Base-by-base conservation (phyloP, 805 yeast species). In the Kodamaea fukazawae region DNA sequence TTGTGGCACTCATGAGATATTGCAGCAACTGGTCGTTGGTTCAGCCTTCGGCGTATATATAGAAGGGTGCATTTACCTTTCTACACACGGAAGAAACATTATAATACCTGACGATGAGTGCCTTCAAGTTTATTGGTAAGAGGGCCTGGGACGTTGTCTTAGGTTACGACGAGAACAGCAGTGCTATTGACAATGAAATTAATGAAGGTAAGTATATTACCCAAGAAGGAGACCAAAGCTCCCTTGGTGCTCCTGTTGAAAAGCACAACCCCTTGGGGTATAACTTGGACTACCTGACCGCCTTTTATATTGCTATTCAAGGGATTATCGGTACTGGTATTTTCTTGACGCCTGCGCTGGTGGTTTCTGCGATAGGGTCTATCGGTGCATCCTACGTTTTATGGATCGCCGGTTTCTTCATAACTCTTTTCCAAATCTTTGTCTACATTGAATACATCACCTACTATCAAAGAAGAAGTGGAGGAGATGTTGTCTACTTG, bases 291-390 rank as follows among this genome's bases (percentile, higher is more conserved):
- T 44, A 44, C 20, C 26, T 33, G 7, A 45, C 83, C 32, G 85
- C 89, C 39, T 71, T 81, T 38, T 83, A 83, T 37, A 63, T 81
- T 42, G 77, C 81, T 41, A 67, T 82, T 50, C 83, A 81, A 47
- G 78, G 89, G 48, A 77, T 83, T 66, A 70, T 83, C 32, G 90
- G 90, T 46, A 83, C 89, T 0, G 89, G 89, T 61, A 81, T 83
- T 34, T 83, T 83, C 55, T 78, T 84, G 9, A 81, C 85, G 0
- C 86, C 89, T 4, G 76, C 81, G 3, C 67, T 78, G 1, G 72
- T 83, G 42, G 70, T 72, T n/a, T 56, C 53, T n/a, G 60, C 70
- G 2, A 58, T 68, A 39, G 75, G 75, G 1, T 65, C 72, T 1
- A 49, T 71, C 32, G 76, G 76, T 23, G 64, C 71, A 8, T 50